Base-by-base conservation (phyloP, 495 filamentous ascomycete species). In the Podospora conica region DNA sequence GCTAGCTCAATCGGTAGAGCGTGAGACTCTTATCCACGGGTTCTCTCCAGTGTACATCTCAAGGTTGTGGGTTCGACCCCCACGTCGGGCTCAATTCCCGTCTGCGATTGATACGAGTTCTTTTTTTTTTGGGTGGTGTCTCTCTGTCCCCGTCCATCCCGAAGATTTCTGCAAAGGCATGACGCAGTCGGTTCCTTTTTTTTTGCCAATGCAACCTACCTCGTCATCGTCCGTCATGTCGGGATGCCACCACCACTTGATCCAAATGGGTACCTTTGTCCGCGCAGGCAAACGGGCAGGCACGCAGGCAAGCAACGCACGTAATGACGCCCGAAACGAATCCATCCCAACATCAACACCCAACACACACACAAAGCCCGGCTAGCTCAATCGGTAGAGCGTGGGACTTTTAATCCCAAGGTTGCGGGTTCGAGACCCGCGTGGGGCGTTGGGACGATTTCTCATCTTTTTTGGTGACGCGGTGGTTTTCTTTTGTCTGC, bases 341-440 rank as follows among this genome's bases (percentile, higher is more conserved):
- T 1, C 9, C 6, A 8, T 1, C 3, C 4, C 0, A 5, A 6
- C 12, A 48, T 48, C 0, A 5, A 6, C 12, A 48, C n/a, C 40
- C 40, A 48, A 48, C 40, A 48, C 8, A n/a, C 29, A 33, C 29
- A 40, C n/a, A 48, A 48, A 57, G 74, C 74, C 74, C 73, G 76
- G 86, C 85, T 90, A 89, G 86, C 86, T 89, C 87, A 89, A 88
- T 90, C 87, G 86, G 87, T 88, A 89, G 87, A 89, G 87, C 87
- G 87, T 89, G 84, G 87, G 87, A 89, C 87, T 90, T 86, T 89
- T 89, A 89, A 87, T 48, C 40, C 40, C 40, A 48, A 48, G 40
- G 40, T 48, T 48, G 40, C 40, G 40, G 40, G 40, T 48, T 48
- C 40, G 40, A 48, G 40, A 48, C 40, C 40, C 40, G 40, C 40